Evolutionary conservation across 2,329 filamentous ascomycete species (phyloP), one percentile per base, ranked within the genome.

Genomic region (Pseudogymnoascus sp.): DNA sequence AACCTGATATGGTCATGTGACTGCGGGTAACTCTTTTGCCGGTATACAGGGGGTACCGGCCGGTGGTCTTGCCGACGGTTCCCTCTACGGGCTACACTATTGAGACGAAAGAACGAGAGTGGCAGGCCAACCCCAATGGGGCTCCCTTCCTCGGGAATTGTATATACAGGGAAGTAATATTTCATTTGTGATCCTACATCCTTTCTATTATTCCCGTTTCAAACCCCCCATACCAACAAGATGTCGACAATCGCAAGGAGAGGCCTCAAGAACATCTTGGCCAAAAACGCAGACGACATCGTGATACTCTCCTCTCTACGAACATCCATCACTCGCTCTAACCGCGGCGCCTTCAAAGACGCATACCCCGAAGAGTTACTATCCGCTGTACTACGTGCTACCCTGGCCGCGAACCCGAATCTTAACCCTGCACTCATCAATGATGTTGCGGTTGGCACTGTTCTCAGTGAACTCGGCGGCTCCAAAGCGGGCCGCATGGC

Each of bases 401-500:
- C 89, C 0, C 81, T 92, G 60, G 82, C 84, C 63, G 85, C 86
- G 41, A 88, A 89, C 72, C 89, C 91, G 1, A 85, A 86, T 68
- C 84, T 95, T 65, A 83, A 90, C 69, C 85, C 89, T 0, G 76
- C 83, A 2, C 77, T 82, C 55, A 86, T 93, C 67, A 81, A 96
- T 69, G 93, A 97, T 72, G 85, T 97, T 3, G 88, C 87, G 66
- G 87, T 97, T 62, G 93, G 93, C 68, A 92, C 91, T 35, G 93
- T 97, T 4, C 86, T 97, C 62, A 91, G 91, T 28, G 92, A 96
- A 75, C 88, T 97, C 12, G 93, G 93, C 67, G 93, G 93, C 63
- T 88, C 85, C 69, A 97, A 97, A 80, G 92, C 92, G 0, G 91
- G 89, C 1, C 89, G 93, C 67, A 96, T 96, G 90, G 91, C 91